Evolutionary conservation across 441 rosid species (phyloP).

Genomic region (Erodium trifolium): DNA sequence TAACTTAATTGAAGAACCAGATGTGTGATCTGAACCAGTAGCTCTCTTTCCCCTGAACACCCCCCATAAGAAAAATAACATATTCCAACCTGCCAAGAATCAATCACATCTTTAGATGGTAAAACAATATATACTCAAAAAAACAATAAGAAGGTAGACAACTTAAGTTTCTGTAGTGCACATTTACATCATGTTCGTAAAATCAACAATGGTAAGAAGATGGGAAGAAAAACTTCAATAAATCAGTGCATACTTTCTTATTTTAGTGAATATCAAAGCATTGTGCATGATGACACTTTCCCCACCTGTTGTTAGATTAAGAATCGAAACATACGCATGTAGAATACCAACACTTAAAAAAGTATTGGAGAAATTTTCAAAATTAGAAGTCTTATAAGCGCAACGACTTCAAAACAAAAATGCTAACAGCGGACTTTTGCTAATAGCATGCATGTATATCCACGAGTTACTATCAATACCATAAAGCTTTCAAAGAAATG

Average conservation of each 20-base stretch:
- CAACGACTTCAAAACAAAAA: not conserved
- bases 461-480: not conserved
- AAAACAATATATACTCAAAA: not conserved
- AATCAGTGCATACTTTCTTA: not conserved
- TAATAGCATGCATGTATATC: not conserved
- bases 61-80: slow-evolving; percentile 84
- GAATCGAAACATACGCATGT: not conserved
- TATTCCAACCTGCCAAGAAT: slow-evolving; percentile 84
- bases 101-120: slow-evolving; percentile 17
- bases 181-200: not conserved
- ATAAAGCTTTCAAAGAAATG: not conserved
- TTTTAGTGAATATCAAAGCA: not conserved
- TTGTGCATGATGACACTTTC: not conserved
- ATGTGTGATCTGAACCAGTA: slow-evolving; percentile 21
- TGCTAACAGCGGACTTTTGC: not conserved
- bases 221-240: not conserved
- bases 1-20: slow-evolving; percentile 28
- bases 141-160: not conserved
- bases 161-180: not conserved
- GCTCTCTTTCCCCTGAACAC: slow-evolving; percentile 72
- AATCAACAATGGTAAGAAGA: not conserved
- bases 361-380: not conserved
- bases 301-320: not conserved
- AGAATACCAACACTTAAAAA: not conserved
- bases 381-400: not conserved